Conservation (phyloP, 176 grass and related monocot species). For the Areca catechu region DNA sequence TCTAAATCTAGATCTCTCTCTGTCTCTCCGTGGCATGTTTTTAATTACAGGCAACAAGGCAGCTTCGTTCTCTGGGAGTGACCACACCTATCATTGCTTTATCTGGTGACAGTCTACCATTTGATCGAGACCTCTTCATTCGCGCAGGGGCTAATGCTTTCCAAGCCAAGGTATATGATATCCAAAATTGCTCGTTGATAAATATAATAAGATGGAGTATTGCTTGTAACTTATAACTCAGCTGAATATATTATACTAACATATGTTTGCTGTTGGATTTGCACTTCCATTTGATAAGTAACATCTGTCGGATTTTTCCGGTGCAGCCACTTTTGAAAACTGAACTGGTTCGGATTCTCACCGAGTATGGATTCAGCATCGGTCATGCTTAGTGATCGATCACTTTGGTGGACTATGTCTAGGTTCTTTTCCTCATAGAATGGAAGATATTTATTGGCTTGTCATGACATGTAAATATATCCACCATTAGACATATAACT, state of each 20-base stretch:
- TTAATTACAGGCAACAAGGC: constrained; percentile 38
- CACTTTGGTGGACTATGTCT: too few relatives aligned
- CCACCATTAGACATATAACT: too few relatives aligned
- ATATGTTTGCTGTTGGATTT: not conserved
- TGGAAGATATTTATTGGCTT: too few relatives aligned
- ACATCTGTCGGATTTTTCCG: not conserved
- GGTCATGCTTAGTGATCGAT: too few relatives aligned
- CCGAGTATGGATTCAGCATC: constrained; percentile 29
- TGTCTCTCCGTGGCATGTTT: too few relatives aligned
- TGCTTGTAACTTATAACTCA: too few relatives aligned
- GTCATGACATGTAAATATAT: too few relatives aligned
- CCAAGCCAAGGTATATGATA: constrained; percentile 34
- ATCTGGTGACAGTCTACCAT: constrained; percentile 36
- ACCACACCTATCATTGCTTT: constrained; percentile 51
- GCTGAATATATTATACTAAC: too few relatives aligned
- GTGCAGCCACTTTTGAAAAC: constrained; percentile 50
- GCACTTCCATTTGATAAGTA: not conserved
- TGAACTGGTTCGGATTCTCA: constrained; percentile 29
- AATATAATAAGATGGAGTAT: too few relatives aligned
- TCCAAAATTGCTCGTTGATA: not conserved
- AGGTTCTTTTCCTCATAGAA: too few relatives aligned
- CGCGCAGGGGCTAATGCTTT: constrained; percentile 52
- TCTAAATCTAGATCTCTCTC: too few relatives aligned
- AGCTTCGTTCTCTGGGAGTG: constrained; percentile 42
- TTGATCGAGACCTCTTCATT: constrained; percentile 53